A percentile compares a stretch with the other conserved stretches of the same genome.
These are phyloP conservation scores for Pisolithus sp. DNA, from an alignment of 768 basidiomycete species.

Conservation along the genomic window DNA sequence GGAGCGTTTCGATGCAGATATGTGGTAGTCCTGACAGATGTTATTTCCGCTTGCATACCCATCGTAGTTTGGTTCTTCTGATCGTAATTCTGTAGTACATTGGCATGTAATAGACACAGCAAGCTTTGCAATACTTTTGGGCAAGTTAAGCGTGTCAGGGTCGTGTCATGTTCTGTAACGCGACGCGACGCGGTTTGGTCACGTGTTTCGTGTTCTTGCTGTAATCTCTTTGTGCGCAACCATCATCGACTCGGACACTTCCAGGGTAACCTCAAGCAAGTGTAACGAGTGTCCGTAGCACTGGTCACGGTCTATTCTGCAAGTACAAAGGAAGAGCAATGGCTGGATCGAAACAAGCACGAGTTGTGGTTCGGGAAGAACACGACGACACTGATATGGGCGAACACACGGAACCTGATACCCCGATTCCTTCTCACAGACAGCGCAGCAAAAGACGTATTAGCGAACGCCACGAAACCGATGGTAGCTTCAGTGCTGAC, in stretches of 20 bases:
- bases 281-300: background rate
- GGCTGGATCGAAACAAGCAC: slow-evolving; percentile 18
- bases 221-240: slow-evolving; percentile 25
- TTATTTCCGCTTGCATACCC: background rate
- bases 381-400: slow-evolving; percentile 15
- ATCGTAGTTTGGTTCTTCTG: background rate
- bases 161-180: slow-evolving; percentile 15
- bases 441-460: slow-evolving; percentile 32
- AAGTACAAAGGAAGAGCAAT: slow-evolving; percentile 8
- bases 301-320: background rate
- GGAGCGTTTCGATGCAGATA: slow-evolving; percentile 77
- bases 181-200: slow-evolving; percentile 22
- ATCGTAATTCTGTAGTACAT: background rate
- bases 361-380: slow-evolving; percentile 7
- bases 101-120: background rate
- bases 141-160: too few species aligned
- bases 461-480: slow-evolving; percentile 43
- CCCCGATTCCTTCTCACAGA: slow-evolving; percentile 17
- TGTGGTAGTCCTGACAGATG: slow-evolving; percentile 42
- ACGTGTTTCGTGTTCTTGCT: slow-evolving; percentile 17
- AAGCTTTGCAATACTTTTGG: background rate
- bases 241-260: slow-evolving; percentile 5
- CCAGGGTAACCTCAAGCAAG: background rate
- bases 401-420: slow-evolving; percentile 29
- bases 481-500: slow-evolving; percentile 31